These are phyloP conservation scores for Penicillium sp. DNA, from an alignment of 2,329 filamentous ascomycete genomes.

Conservation along the genomic window DNA sequence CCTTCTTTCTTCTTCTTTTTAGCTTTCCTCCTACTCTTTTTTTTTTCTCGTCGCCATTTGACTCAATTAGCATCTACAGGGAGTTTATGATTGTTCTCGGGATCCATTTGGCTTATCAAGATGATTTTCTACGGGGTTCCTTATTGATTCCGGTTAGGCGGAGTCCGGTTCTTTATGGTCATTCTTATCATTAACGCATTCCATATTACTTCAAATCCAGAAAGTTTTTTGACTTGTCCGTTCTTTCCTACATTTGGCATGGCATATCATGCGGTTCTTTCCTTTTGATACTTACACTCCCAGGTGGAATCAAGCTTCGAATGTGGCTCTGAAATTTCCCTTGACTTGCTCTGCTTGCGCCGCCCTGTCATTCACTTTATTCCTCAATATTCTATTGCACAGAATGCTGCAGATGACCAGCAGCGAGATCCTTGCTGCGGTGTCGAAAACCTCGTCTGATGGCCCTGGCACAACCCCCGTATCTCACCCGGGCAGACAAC, in stretches of 20 bases:
- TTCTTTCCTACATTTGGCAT: not conserved
- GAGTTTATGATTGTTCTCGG: constrained; percentile 12
- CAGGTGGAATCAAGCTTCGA: not conserved
- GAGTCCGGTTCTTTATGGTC: constrained; percentile 11
- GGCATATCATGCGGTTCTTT: no score
- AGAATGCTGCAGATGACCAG: no score
- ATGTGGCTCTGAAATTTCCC: not conserved
- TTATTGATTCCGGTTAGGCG: constrained; percentile 6
- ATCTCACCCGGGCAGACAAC: no score
- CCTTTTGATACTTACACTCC: no score
- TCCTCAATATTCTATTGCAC: no score
- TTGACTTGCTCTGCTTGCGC: no score
- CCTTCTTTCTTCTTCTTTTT: not conserved
- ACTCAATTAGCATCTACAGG: constrained; percentile 15
- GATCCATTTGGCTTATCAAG: constrained; percentile 5
- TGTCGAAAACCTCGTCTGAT: no score
- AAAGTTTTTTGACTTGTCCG: not conserved
- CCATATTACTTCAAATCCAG: constrained; percentile 1
- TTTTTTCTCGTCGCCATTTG: not conserved
- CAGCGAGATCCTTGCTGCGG: no score
- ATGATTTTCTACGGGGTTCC: not conserved
- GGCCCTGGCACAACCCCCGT: no score
- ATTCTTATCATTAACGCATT: constrained; percentile 4
- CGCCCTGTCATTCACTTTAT: no score
- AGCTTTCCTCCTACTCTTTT: not conserved